Percentiles rank a stretch among this genome's conserved stretches.
phyloP scores from a whole-genome alignment of 2,329 filamentous ascomycete species.

The Fusarium equiseti region DNA sequence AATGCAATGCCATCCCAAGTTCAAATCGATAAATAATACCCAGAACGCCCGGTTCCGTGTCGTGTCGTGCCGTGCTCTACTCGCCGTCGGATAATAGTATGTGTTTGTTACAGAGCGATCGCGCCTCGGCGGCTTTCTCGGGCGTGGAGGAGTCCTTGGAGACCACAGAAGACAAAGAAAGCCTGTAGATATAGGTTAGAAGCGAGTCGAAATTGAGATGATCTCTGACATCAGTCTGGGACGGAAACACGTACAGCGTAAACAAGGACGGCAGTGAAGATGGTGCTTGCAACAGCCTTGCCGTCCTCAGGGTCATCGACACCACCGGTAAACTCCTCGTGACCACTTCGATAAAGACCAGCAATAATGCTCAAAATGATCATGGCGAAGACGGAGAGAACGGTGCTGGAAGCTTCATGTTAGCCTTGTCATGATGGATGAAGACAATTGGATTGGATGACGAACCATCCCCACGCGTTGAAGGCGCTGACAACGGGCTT shows the following conservation, averaged over 20 bases:
- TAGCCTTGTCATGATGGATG: conserved; percentile 40
- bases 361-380: conserved; percentile 73
- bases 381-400: conserved; percentile 75
- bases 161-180: conserved; percentile 91
- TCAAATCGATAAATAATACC: conserved; percentile 43
- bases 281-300: conserved; percentile 81
- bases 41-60: conserved; percentile 47
- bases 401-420: conserved; percentile 67
- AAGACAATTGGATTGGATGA: conserved; percentile 37
- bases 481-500: conserved; percentile 93
- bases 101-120: conserved; percentile 73
- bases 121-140: conserved; percentile 86
- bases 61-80: conserved; percentile 42
- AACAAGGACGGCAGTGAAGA: conserved; percentile 89
- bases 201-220: background rate
- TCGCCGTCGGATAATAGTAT: conserved; percentile 18
- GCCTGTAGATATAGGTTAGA: conserved; percentile 63
- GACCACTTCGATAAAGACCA: conserved; percentile 80
- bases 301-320: conserved; percentile 79
- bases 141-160: conserved; percentile 88
- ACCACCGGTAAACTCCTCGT: conserved; percentile 86
- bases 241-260: conserved; percentile 77
- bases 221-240: background rate
- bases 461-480: conserved; percentile 96
- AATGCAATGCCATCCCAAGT: conserved; percentile 46